Base-by-base conservation (phyloP, 352 stramenopile genomes). In the Phytophthora colocasiae region DNA sequence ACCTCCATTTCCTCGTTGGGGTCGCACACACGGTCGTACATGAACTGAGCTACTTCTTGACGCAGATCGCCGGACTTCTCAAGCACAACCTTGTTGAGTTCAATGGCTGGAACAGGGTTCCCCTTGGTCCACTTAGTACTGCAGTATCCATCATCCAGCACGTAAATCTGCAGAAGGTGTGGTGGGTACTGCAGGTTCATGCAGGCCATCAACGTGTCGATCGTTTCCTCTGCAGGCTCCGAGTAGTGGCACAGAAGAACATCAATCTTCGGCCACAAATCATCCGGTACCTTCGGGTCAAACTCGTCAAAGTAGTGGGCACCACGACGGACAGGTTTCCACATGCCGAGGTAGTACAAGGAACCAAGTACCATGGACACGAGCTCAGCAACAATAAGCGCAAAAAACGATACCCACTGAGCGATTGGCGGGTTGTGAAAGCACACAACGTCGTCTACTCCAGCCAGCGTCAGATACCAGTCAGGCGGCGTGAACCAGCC, bases 291-390 rank as follows among this genome's bases (percentile, higher is more conserved):
- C 51, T 81, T 79, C 10, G 87, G 87, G 54, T 94, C 85, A 26
- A 96, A 96, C 65, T 96, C 87, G 54, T 92, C 84, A 39, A 96
- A 90, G 81, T 96, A 96, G 66, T 96, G 87, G 11, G 87, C 85
- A 7, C 87, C 87, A 70, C 87, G 87, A 76, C 85, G 87, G 51
- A 96, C 87, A 4, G 87, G 87, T 43, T 94, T 96, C 87, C 87
- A 96, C 87, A 96, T 96, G 29, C 87, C 87, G n/a, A 94, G 69
- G 80, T 96, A 96, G 77, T 94, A 96, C 24, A 96, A 65, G 4
- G 80, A 61, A 34, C 85, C 80, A 15, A 96, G 72, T 24, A 92
- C 58, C 36, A 93, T 90, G 12, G 67, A 89, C 15, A 96, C 48
- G 14, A 92, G 27, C 45, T 96, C 87, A 0, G 81, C 85, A 6